phyloP scores from a whole-genome alignment of 2,329 filamentous ascomycete genomes.

The Apiospora rasikravindrae region DNA sequence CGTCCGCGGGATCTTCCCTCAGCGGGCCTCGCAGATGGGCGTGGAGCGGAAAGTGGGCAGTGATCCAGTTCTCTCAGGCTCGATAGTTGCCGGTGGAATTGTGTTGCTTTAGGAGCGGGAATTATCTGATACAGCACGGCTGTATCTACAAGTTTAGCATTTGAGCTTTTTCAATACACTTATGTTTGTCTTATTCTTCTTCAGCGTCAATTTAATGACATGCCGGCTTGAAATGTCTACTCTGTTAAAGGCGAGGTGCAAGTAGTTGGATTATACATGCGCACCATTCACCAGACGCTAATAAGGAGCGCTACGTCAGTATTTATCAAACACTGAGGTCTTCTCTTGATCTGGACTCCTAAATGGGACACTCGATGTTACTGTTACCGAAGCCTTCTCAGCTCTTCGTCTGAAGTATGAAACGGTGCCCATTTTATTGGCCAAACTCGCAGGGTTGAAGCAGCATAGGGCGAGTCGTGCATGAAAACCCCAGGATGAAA shows the following conservation, averaged over 20 bases:
- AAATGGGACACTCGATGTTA: neutral
- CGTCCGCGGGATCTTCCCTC: constrained; percentile 47
- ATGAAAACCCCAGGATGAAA: neutral
- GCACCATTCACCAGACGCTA: too few species aligned
- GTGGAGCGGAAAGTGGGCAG: constrained; percentile 95
- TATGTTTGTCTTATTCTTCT: neutral
- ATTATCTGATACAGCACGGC: neutral
- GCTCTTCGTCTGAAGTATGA: neutral
- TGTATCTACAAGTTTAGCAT: neutral
- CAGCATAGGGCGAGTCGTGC: too few species aligned
- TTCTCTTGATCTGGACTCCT: too few species aligned
- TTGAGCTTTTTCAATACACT: neutral
- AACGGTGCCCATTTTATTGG: neutral
- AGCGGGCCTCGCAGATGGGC: constrained; percentile 81
- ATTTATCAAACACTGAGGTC: too few species aligned
- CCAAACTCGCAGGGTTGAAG: neutral
- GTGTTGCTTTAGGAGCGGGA: neutral
- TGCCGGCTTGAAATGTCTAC: too few species aligned
- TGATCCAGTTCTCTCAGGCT: constrained; percentile 74
- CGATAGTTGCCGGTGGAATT: neutral
- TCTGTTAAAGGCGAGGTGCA: too few species aligned
- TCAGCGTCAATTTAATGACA: neutral
- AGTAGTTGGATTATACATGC: too few species aligned
- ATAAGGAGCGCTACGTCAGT: too few species aligned
- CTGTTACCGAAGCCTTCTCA: neutral